Base-by-base conservation (phyloP, 306 rosid species). In the Potentilla sterilis region DNA sequence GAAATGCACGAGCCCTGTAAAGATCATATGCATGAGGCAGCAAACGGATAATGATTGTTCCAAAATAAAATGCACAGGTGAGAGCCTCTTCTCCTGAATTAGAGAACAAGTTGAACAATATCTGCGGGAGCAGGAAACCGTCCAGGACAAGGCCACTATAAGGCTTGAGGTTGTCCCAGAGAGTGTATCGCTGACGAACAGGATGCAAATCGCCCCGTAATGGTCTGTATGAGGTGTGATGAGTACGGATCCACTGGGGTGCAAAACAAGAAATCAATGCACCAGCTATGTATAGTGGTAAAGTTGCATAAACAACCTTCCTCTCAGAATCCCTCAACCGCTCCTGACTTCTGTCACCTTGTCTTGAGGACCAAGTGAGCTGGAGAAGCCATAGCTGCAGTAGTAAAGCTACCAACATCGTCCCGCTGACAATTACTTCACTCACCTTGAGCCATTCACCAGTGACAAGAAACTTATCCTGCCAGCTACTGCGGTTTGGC, bases 11-110 rank as follows among this genome's bases (percentile, higher is more conserved):
- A 76, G 86, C 87, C 80, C 97, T 79, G 85, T 83, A 93, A 43
- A 91, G 93, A 85, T 93, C 97, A 66, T 91, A 93, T n/a, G 93
- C 97, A 85, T 89, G 98, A 73, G 97, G 96, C 73, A 91, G 74
- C 74, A 89, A 85, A 6, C 88, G 93, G 72, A 91, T 86, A 80
- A 85, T 16, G 73, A 92, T 91, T 52, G 91, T 82, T 76, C 98
- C 97, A 7, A 75, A 13, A 68, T 93, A 93, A 72, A 88, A 93
- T 57, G 77, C 67, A 73, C 76, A 77, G 55, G 87, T 37, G 19
- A 93, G 83, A 54, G 89, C 72, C 62, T 80, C 87, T 84, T 81
- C 92, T 59, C 87, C 85, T 6, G 96, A 79, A 62, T 86, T 86
- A 9, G 47, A 66, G 48, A 87, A 64, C 32, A 86, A 10, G 87